Evolutionary conservation across 1,284 basidiomycete genomes (phyloP), one percentile per base, ranked within the genome.

Genomic region (Pisolithus thermaeus): DNA sequence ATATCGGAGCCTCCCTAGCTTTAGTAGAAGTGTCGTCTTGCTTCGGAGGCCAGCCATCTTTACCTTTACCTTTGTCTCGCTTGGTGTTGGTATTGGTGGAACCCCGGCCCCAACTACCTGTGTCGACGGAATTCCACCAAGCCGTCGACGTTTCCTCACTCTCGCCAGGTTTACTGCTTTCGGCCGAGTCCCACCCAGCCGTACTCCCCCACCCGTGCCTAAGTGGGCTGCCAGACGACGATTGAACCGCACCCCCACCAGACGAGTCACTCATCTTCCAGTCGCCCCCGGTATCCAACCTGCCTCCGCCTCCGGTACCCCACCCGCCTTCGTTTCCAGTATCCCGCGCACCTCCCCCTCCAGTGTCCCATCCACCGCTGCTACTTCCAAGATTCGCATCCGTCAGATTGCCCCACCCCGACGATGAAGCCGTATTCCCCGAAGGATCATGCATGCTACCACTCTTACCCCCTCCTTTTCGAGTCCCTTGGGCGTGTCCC

Each of bases 271-370:
- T 3, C 32, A 35, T 22, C 20, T 14, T 22, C 45, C 50, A 22
- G 44, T 53, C 52, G 50, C 2, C 16, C 38, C 35, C 22, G 7
- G 12, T 53, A n/a, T 43, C 51, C 51, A 44, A 52, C 16, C 47
- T 46, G 11, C 30, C 37, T 9, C 40, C 23, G 12, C 39, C 46
- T 28, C 35, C 22, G 7, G 12, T 42, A n/a, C 32, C 51, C 51
- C 51, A 54, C 16, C 49, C 49, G 11, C 32, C 16, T 16, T 32
- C 25, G 20, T 23, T 51, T 32, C 49, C 12, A 35, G 4, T 35
- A 14, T 14, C 32, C 32, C 32, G 12, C 12, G 7, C 28, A 30
- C 25, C 25, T 27, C 30, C 30, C 12, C 38, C 46, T 28, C 35
- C 22, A 11, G 18, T 53, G 11, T 43, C 51, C 51, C 51, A 53